Base-by-base conservation (phyloP, 139 green algal genomes). In the Coelastrella sp. region DNA sequence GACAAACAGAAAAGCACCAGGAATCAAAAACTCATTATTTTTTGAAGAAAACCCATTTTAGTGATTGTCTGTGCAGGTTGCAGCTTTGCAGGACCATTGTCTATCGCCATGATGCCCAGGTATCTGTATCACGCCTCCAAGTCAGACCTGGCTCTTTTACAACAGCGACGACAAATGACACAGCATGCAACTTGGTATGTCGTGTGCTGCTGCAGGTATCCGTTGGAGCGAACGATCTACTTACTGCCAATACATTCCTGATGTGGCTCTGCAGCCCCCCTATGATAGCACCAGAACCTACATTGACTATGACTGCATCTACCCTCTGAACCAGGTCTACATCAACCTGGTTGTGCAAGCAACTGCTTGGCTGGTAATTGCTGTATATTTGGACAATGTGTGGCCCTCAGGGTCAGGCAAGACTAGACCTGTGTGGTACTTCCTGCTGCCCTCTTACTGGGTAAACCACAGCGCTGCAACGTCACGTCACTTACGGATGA, bases 311-410 rank as follows among this genome's bases (percentile, higher is more conserved):
- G 75, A 93, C 65, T 98, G 96, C 88, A 87, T 96, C 15, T 89
- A 96, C 83, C 93, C 95, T 0, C 60, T 98, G 68, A 92, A 90
- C 11, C 66, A 94, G 17, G 91, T 93, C 25, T 74, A 78, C 82
- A 20, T 78, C 25, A 87, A 68, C 27, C 61, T 87, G 14, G 11
- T 78, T 15, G 27, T 93, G 89, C 74, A 97, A 89, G 91, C 88
- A 7, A 76, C 92, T 0, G 92, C 56, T 0, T 98, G 94, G 90
- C 91, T 92, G 20, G 1, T 91, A 19, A 56, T 97, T 7, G 96
- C 95, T 0, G 49, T 98, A 8, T 99, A 98, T 92, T 91, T 99
- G 7, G 96, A 99, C 85, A 89, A 95, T 49, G 93, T 98, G 22
- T 65, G 98, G 19, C 95, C 95, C 85, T 94, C 90, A 89, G 27